These are phyloP conservation scores for Auricularia heimuer DNA, from an alignment of 768 basidiomycete genomes.

Conservation along the genomic window DNA sequence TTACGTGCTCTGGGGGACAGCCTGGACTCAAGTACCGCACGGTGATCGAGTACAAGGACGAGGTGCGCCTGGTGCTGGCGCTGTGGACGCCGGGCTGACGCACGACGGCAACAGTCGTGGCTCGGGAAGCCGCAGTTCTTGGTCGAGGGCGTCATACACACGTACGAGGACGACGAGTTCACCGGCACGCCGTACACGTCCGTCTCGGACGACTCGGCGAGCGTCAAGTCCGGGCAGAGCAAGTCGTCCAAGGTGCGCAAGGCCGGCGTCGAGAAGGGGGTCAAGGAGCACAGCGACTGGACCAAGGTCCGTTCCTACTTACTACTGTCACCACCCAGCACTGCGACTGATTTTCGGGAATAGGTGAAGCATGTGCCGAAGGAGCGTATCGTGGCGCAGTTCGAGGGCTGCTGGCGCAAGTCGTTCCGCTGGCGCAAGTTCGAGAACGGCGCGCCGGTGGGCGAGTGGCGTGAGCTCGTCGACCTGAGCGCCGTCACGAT, in stretches of 20 bases:
- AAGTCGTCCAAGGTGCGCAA: background rate
- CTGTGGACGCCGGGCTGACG: background rate
- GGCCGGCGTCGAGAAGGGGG: background rate
- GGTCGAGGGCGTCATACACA: slow-evolving; percentile 83
- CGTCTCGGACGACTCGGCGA: slow-evolving; percentile 4
- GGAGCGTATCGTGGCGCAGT: slow-evolving; percentile 61
- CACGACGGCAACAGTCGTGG: slow-evolving; percentile 54
- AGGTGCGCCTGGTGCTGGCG: slow-evolving; percentile 40
- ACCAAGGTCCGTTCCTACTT: slow-evolving; percentile 31
- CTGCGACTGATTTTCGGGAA: slow-evolving; percentile 23
- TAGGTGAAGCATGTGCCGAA: slow-evolving; percentile 81
- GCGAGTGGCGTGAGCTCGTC: slow-evolving; percentile 59
- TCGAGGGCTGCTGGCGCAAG: slow-evolving; percentile 86
- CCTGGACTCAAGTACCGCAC: slow-evolving; percentile 55
- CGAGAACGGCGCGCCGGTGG: slow-evolving; percentile 20
- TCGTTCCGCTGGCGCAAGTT: slow-evolving; percentile 70
- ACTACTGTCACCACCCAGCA: background rate
- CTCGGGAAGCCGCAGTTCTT: slow-evolving; percentile 78
- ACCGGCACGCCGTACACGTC: background rate
- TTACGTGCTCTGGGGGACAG: slow-evolving; percentile 68
- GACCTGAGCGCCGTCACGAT: slow-evolving; percentile 63
- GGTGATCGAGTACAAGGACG: slow-evolving; percentile 92
- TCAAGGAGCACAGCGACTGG: slow-evolving; percentile 52
- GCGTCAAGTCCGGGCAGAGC: background rate
- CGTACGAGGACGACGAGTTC: slow-evolving; percentile 50